Evolutionary conservation across 805 yeast species (phyloP).

Genomic region (Isabelozyma pseudorhagii): DNA sequence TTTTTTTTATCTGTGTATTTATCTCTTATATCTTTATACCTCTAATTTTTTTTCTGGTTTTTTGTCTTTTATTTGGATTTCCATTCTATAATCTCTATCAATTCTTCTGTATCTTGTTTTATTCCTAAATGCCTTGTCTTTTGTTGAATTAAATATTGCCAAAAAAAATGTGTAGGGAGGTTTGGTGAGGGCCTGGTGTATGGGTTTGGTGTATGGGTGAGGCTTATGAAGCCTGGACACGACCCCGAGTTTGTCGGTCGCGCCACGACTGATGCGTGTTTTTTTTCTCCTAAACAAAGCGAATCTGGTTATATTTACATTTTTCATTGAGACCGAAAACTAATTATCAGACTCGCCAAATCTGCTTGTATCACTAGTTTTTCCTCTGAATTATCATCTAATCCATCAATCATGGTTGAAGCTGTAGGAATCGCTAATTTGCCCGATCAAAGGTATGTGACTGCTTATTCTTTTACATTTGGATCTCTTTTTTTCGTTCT

Average conservation of each 20-base stretch:
- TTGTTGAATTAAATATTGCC: background rate
- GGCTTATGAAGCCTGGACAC: background rate
- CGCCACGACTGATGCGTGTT: background rate
- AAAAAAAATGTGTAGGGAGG: no score
- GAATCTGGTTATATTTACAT: background rate
- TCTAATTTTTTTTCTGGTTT: background rate
- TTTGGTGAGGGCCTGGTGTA: no score
- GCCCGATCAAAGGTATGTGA: constrained; percentile 66
- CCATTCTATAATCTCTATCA: background rate
- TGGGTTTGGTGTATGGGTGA: no score
- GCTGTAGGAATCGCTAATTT: constrained; percentile 69
- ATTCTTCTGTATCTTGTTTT: background rate
- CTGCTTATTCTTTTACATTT: background rate
- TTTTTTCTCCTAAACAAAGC: background rate
- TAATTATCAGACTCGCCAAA: no score
- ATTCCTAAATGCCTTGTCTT: background rate
- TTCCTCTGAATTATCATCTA: background rate
- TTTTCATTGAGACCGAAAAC: background rate
- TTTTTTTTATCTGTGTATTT: background rate
- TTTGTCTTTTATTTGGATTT: background rate
- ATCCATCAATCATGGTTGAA: constrained; percentile 38
- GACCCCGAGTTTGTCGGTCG: background rate
- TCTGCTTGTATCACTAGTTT: background rate
- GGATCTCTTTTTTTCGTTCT: background rate
- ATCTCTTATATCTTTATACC: background rate